Base-by-base conservation (phyloP, 768 basidiomycete species). In the Mycena alexandri region DNA sequence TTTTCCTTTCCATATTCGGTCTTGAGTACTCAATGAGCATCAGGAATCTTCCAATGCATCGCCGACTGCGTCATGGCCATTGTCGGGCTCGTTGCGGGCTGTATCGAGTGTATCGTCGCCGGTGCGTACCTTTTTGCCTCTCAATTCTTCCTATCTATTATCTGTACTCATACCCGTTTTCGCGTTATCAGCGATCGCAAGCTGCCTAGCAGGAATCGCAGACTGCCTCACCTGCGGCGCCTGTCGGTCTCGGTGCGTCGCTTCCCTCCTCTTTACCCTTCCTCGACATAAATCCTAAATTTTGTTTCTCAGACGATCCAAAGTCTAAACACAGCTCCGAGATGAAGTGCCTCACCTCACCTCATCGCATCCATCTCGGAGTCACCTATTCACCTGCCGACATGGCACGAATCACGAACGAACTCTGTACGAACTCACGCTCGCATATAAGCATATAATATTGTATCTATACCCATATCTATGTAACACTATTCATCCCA, bases 171-270 rank as follows among this genome's bases (percentile, higher is more conserved):
- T 58, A 3, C 3, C 29, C 6, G 29, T 29, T 29, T 29, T 29
- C 29, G 6, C n/a, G n/a, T n/a, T n/a, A 29, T 41, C 59, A 85
- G 85, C 79, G 12, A 82, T 87, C 56, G 75, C 81, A n/a, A 78
- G 77, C 24, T 82, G 75, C 62, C 52, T 85, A 16, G 80, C 79
- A 8, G 76, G 76, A 1, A 71, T 85, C 10, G 78, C 78, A 8
- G 79, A 86, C 68, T 86, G 83, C 69, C 72, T 86, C 36, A 84
- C 83, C 16, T 81, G 82, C 64, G 77, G 82, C 52, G 85, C 84
- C 72, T 86, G 81, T 76, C 73, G 81, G 4, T 38, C 38, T 38
- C 38, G 38, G 38, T 38, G 38, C 38, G 38, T 38, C 14, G 6
- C 38, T 38, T 38, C 38, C 14, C 38, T 38, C 34, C 12, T 38